Evolutionary conservation across 2,329 filamentous ascomycete genomes (phyloP), one percentile per base, ranked within the genome.

Genomic region (Fusarium concolor): DNA sequence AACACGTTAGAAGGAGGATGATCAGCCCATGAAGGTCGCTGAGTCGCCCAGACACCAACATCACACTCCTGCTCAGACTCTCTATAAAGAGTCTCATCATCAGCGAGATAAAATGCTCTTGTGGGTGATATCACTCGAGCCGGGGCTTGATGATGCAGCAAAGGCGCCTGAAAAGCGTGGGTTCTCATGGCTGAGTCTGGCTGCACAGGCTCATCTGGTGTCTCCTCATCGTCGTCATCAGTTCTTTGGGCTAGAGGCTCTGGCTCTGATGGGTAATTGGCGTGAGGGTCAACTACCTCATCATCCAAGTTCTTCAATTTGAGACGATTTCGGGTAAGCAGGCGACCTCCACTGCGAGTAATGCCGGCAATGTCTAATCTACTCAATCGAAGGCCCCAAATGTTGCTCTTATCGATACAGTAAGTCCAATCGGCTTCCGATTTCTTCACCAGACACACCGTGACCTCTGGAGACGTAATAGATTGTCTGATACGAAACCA

Each of bases 401-500:
- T 24, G 26, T 71, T 74, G 29, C 44, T 56, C 17, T 54, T 56
- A 4, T 65, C 20, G 29, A 74, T 63, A 2, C 33, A 51, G 12
- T 17, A 12, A 6, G 46, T 20, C 75, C 75, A 76, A 28, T 72
- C 61, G 7, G 46, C 56, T 2, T 55, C 42, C 2, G 12, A 17
- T 10, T 53, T 38, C 7, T 51, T 42, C 8, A 59, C 29, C 26
- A 76, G 29, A 1, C 44, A 38, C 5, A 72, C 53, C 2, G 26
- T 45, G 3, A 70, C 55, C 2, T 42, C 24, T 8, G 59, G 55
- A 3, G 67, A 60, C 2, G 62, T 61, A 18, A 76, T 72, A 8
- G 53, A 64, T 3, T 56, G 46, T 14, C 75, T 71, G 15, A 76
- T 67, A 6, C 28, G 28, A 24, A 59, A 62, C 75, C 75, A 77